Percentiles rank a stretch among this genome's conserved stretches.
These are phyloP conservation scores for Yamadazyma ubonensis DNA, from an alignment of 805 yeast genomes.

Conservation along the genomic window DNA sequence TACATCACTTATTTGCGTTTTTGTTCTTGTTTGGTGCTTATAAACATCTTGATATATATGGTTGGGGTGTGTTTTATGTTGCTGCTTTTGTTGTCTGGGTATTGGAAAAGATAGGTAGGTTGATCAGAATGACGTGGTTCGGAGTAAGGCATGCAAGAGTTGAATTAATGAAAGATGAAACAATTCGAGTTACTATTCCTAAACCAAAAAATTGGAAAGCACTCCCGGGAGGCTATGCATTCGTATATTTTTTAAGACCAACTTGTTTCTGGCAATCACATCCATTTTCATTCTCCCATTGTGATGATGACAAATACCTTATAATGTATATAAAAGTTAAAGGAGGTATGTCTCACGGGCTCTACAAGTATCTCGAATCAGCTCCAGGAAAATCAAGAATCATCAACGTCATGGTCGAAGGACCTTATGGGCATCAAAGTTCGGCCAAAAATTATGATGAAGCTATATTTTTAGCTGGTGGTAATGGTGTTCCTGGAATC, in stretches of 20 bases:
- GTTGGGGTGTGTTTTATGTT: slow-evolving; percentile 22
- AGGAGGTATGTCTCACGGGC: slow-evolving; percentile 34
- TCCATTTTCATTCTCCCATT: slow-evolving; percentile 38
- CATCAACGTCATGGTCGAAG: slow-evolving; percentile 48
- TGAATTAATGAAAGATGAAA: slow-evolving; percentile 32
- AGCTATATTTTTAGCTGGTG: slow-evolving; percentile 66
- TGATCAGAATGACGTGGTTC: slow-evolving; percentile 25
- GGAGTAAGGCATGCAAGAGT: slow-evolving; percentile 33
- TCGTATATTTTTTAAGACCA: slow-evolving; percentile 35
- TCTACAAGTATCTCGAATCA: slow-evolving; percentile 25
- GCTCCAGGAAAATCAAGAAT: slow-evolving; percentile 26
- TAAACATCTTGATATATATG: slow-evolving; percentile 44
- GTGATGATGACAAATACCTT: slow-evolving; percentile 22
- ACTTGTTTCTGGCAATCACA: slow-evolving; percentile 43
- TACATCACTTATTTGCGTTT: slow-evolving; percentile 29
- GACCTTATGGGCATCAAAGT: slow-evolving; percentile 63
- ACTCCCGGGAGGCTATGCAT: slow-evolving; percentile 37
- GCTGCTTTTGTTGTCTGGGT: slow-evolving; percentile 37
- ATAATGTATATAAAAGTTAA: slow-evolving; percentile 36
- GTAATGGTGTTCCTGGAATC: slow-evolving; percentile 68
- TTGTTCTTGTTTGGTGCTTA: slow-evolving; percentile 52
- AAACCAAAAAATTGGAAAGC: slow-evolving; percentile 21
- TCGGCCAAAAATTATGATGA: slow-evolving; percentile 52
- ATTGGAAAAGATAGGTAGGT: slow-evolving; percentile 29
- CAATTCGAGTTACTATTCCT: slow-evolving; percentile 31